Conservation (phyloP, 805 yeast genomes). For the Yamadazyma philogaea region DNA sequence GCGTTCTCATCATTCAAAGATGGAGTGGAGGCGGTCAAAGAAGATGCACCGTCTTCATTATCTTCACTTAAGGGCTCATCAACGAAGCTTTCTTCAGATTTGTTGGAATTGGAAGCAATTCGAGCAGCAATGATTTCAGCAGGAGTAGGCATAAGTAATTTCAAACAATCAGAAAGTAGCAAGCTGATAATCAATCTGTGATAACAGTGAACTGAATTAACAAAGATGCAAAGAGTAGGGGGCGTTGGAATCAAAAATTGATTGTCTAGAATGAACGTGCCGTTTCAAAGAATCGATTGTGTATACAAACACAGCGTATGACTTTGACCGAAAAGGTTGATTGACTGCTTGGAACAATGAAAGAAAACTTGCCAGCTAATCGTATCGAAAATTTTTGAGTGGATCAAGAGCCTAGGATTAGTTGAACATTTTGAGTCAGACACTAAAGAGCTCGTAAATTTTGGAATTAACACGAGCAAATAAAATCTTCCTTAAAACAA, state of each 20-base stretch:
- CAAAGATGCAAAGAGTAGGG: not conserved
- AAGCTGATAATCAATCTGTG: constrained; percentile 3
- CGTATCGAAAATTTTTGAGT: constrained; percentile 1
- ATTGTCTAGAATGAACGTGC: not conserved
- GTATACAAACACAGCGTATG: no score
- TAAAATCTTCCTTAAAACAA: no score
- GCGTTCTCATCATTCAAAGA: constrained; percentile 52
- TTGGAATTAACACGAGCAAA: no score
- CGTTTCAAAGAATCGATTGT: no score
- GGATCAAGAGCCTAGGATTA: not conserved
- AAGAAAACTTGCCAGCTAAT: constrained; percentile 4
- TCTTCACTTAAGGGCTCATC: constrained; percentile 17
- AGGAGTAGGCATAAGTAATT: constrained; percentile 38
- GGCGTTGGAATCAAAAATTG: not conserved
- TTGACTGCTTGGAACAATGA: not conserved
- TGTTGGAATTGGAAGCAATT: constrained; percentile 14
- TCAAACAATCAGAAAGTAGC: not conserved
- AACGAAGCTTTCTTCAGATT: constrained; percentile 7
- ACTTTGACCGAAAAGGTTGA: no score
- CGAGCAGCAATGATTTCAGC: constrained; percentile 51
- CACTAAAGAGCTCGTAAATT: no score
- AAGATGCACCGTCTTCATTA: constrained; percentile 12
- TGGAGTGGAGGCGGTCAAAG: constrained; percentile 25
- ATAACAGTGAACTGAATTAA: constrained; percentile 6
- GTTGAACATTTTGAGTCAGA: no score